These are phyloP conservation scores for Echites panduratus DNA, from an alignment of 257 asterid genomes.

Conservation along the genomic window DNA sequence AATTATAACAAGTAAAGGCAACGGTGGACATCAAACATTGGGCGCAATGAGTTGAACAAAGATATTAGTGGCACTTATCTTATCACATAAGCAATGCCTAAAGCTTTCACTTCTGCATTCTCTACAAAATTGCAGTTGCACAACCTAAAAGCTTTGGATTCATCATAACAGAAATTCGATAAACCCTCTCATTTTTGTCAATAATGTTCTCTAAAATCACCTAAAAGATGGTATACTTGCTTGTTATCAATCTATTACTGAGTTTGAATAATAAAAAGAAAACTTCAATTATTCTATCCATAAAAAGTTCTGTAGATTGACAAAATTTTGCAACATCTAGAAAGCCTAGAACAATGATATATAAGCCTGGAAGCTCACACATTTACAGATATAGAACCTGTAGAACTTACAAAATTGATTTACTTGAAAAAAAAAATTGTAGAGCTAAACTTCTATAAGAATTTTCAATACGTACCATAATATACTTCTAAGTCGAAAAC, in stretches of 20 bases:
- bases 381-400: not conserved
- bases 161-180: not conserved
- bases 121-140: not conserved
- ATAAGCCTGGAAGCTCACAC: not conserved
- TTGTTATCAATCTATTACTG: not conserved
- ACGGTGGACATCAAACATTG: too few relatives aligned
- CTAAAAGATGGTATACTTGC: not conserved
- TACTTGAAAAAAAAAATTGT: slow-evolving; percentile 70
- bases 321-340: not conserved
- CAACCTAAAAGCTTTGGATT: not conserved
- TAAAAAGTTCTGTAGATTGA: not conserved
- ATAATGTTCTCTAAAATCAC: not conserved
- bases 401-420: slow-evolving; percentile 9
- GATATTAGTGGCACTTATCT: too few relatives aligned
- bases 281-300: not conserved
- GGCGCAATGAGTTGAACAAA: too few relatives aligned
- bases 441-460: slow-evolving; percentile 76
- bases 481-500: slow-evolving; percentile 52
- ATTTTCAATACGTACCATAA: slow-evolving; percentile 79
- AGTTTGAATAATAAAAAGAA: not conserved
- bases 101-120: too few relatives aligned
- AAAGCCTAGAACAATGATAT: not conserved
- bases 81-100: too few relatives aligned
- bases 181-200: not conserved
- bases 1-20: too few relatives aligned